Evolutionary conservation across 257 asterid genomes (phyloP).

Genomic region (Solanum infundibuliforme): DNA sequence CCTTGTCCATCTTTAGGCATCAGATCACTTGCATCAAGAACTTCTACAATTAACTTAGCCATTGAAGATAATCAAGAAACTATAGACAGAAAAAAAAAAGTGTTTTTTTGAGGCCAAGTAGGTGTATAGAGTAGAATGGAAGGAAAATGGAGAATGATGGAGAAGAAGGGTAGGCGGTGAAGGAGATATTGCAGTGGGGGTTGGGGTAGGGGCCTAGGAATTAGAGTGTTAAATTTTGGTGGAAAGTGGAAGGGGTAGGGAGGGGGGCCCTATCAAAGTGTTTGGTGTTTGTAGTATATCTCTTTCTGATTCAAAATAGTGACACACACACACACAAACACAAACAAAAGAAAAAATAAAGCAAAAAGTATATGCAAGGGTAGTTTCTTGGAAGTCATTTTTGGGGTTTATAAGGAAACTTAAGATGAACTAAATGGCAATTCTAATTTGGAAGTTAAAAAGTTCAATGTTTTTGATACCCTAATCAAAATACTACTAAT

Average conservation of each 20-base stretch:
- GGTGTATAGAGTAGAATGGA: background rate
- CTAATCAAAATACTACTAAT: too few relatives aligned
- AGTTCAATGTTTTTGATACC: background rate
- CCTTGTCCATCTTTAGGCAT: slow-evolving; percentile 94
- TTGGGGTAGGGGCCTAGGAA: background rate
- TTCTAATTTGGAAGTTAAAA: background rate
- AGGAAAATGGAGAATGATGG: slow-evolving; percentile 1
- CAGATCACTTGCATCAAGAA: slow-evolving; percentile 70
- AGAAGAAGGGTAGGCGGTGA: slow-evolving; percentile 10
- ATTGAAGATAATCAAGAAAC: slow-evolving; percentile 1
- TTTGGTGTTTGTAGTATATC: background rate
- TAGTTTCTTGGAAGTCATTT: background rate
- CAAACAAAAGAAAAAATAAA: too few relatives aligned
- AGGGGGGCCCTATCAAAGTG: background rate
- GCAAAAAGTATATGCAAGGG: background rate
- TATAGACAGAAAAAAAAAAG: background rate
- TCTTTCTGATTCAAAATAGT: background rate
- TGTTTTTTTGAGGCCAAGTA: background rate
- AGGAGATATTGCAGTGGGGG: background rate
- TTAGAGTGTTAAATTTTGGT: background rate
- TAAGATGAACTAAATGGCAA: background rate
- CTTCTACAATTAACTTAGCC: slow-evolving; percentile 69
- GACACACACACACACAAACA: background rate
- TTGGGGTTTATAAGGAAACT: background rate
- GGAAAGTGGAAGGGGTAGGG: background rate